Base-by-base conservation (phyloP, 2,329 filamentous ascomycete genomes). In the Alternaria hordeiaustralica region DNA sequence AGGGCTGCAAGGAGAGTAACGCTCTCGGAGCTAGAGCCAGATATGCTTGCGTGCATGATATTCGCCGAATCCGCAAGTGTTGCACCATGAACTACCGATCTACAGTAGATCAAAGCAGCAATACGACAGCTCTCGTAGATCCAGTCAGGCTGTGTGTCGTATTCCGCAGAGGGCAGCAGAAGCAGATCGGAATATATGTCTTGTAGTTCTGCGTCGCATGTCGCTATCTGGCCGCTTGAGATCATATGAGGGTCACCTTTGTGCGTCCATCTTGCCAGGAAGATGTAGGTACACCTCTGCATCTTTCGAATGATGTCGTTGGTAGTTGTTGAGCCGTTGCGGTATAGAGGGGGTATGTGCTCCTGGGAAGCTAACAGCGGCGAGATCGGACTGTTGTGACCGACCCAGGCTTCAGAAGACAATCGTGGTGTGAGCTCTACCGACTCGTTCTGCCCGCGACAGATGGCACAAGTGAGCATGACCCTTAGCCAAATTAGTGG, bases 91-190 rank as follows among this genome's bases (percentile, higher is more conserved):
- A 77, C 64, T n/a, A 78, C 70, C 1, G 72, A 73, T 26, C 73
- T 69, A 45, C 72, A 74, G 60, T 78, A 78, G 25, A 79, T 74
- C 6, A 77, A 53, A 2, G 74, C 71, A 26, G 77, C 73, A 7
- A 79, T 63, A 18, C 76, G 76, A 46, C 72, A 71, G 30, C 67
- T 70, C 54, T 79, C 76, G 63, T 79, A 75, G 9, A 73, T 58
- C 74, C 75, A 78, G 58, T 78, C 75, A 4, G 66, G 67, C 9
- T 65, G 33, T 3, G 60, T 21, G 3, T 67, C 55, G 9, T 62
- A 46, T 13, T 69, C 64, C 2, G 64, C 58, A 6, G 71, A 69
- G 6, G 67, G 72, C 5, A 61, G 49, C 2, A 46, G 55, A 11
- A 73, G 54, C 18, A 78, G 64, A 3, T 68, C 67, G 1, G 67